Percentiles rank a stretch among this genome's conserved stretches.
Conservation (phyloP, 2,329 filamentous ascomycete genomes). For the Alternaria arbusti region DNA sequence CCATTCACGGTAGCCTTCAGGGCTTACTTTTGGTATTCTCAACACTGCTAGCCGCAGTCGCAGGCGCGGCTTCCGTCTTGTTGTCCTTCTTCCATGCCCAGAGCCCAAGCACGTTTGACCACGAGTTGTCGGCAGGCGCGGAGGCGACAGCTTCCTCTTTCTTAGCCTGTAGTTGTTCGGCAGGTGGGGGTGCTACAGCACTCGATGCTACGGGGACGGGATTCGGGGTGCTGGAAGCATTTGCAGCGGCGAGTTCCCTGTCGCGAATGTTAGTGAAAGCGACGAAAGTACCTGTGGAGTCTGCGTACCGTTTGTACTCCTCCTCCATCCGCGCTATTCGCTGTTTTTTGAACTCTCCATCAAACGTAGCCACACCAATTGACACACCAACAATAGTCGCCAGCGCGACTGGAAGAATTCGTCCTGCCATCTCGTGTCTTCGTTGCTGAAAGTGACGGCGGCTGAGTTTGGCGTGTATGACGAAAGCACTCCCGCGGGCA, state of each 20-base stretch:
- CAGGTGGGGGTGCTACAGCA: constrained; percentile 12
- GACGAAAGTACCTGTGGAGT: not conserved
- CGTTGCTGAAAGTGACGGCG: not conserved
- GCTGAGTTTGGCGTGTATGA: constrained; percentile 15
- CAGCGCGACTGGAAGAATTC: constrained; percentile 41
- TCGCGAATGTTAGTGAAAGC: constrained; percentile 15
- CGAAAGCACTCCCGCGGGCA: constrained; percentile 20
- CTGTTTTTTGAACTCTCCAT: constrained; percentile 44
- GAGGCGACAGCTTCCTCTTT: constrained; percentile 16
- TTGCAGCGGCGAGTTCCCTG: constrained; percentile 35
- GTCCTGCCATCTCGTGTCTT: constrained; percentile 36
- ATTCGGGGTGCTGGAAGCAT: constrained; percentile 22
- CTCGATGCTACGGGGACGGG: constrained; percentile 21
- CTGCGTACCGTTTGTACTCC: constrained; percentile 40
- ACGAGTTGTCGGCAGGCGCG: constrained; percentile 19
- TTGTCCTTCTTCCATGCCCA: constrained; percentile 42
- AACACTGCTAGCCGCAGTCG: constrained; percentile 64
- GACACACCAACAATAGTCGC: constrained; percentile 40
- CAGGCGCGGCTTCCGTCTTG: constrained; percentile 59
- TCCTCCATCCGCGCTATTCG: constrained; percentile 39
- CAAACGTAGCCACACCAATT: constrained; percentile 44
- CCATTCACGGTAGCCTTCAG: constrained; percentile 52
- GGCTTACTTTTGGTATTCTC: constrained; percentile 61
- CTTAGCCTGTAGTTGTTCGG: constrained; percentile 13
- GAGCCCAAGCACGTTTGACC: constrained; percentile 38